A percentile compares a stretch with the other conserved stretches of the same genome.
Evolutionary conservation across 352 stramenopile species (phyloP).

Genomic region (Phytophthora aleatoria): DNA sequence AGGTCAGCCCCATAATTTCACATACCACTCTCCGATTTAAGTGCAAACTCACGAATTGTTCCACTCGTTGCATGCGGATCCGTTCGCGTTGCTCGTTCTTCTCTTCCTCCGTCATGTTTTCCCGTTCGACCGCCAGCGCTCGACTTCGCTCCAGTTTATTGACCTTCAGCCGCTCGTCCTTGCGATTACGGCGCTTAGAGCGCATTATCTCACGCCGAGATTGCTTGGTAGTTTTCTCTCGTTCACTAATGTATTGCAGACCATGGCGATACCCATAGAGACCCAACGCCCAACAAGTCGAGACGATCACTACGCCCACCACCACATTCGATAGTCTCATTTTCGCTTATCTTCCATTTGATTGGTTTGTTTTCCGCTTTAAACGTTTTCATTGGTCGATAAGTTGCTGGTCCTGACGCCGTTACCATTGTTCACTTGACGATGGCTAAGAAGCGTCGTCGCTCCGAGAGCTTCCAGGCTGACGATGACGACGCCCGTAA

Average conservation of each 20-base stretch:
- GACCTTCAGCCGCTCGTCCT: conserved; percentile 32
- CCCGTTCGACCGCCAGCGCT: conserved; percentile 3
- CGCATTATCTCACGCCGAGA: conserved; percentile 19
- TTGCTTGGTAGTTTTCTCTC: conserved; percentile 17
- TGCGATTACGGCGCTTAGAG: conserved; percentile 37
- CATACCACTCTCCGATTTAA: background rate
- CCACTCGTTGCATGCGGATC: conserved; percentile 74
- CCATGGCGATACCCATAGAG: background rate
- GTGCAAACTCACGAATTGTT: conserved; percentile 66
- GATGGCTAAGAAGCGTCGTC: conserved; percentile 46
- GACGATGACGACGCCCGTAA: conserved; percentile 40
- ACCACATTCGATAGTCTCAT: conserved; percentile 18
- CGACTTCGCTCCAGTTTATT: conserved; percentile 34
- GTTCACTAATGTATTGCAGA: background rate
- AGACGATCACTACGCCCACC: conserved; percentile 3
- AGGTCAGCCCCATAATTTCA: conserved; percentile 1
- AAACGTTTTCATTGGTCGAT: conserved; percentile 30
- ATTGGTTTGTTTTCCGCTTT: conserved; percentile 5
- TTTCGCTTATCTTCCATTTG: background rate
- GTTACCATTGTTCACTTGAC: conserved; percentile 17
- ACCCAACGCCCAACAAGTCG: conserved; percentile 12
- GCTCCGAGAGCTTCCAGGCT: conserved; percentile 35
- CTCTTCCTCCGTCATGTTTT: conserved; percentile 47
- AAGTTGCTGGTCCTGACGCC: conserved; percentile 23
- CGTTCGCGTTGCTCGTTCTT: conserved; percentile 53